Evolutionary conservation across 768 basidiomycete species (phyloP).

Genomic region (Dioszegia aurantiaca): DNA sequence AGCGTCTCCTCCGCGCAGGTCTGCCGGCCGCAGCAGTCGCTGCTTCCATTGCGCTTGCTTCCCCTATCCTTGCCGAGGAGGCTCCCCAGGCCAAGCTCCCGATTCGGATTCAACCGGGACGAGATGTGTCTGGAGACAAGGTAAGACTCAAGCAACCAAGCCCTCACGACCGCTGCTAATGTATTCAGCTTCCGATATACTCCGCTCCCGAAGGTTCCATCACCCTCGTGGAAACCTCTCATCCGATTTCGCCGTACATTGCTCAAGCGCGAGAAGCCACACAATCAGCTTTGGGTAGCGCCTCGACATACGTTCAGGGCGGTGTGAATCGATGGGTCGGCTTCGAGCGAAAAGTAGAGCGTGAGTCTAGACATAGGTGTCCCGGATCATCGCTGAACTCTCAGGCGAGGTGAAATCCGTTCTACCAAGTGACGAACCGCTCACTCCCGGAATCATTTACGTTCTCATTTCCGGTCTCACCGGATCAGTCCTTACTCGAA

Average conservation of each 20-base stretch:
- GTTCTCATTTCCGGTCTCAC: slow-evolving; percentile 83
- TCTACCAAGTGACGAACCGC: slow-evolving; percentile 71
- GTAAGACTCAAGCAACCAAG: neutral
- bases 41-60: neutral
- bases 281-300: slow-evolving; percentile 60
- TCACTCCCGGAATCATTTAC: slow-evolving; percentile 87
- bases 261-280: slow-evolving; percentile 65
- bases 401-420: slow-evolving; percentile 78
- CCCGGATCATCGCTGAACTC: neutral
- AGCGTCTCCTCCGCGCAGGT: slow-evolving; percentile 8
- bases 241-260: slow-evolving; percentile 73
- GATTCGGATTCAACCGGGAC: slow-evolving; percentile 4
- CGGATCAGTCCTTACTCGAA: slow-evolving; percentile 80
- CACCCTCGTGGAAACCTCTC: slow-evolving; percentile 69
- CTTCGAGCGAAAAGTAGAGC: slow-evolving; percentile 77
- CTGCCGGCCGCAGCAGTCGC: slow-evolving; percentile 1
- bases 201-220: slow-evolving; percentile 59
- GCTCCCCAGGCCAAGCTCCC: neutral
- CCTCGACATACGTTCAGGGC: slow-evolving; percentile 66
- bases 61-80: slow-evolving; percentile 5
- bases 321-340: slow-evolving; percentile 79
- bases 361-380: slow-evolving; percentile 56
- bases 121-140: slow-evolving; percentile 14
- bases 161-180: neutral
- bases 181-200: slow-evolving; percentile 76